Percentiles rank a stretch among this genome's conserved stretches.
These are phyloP conservation scores for Sordariomycetes sp. DNA, from an alignment of 2,329 filamentous ascomycete genomes.

Conservation along the genomic window DNA sequence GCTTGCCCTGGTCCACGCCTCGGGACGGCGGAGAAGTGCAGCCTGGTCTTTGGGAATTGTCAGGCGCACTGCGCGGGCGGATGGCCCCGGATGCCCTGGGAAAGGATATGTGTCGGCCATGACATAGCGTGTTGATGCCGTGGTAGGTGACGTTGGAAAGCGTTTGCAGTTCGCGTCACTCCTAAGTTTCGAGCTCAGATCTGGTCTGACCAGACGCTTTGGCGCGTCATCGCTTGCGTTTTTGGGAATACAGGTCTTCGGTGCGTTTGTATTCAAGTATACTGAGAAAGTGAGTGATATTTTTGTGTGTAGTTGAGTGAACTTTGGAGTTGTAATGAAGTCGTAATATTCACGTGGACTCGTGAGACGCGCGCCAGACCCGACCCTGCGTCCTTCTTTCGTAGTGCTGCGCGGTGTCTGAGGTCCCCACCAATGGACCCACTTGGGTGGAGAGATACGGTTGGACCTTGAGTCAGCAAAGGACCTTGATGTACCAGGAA, in stretches of 20 bases:
- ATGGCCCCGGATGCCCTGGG: not conserved
- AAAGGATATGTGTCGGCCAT: not conserved
- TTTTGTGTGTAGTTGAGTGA: too few species aligned
- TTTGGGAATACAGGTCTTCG: not conserved
- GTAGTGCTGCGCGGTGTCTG: too few species aligned
- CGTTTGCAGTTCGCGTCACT: not conserved
- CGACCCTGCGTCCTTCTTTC: too few species aligned
- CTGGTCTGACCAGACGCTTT: not conserved
- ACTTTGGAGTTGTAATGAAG: too few species aligned
- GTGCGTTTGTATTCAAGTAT: not conserved
- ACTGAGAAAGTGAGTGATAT: too few species aligned
- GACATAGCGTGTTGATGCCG: not conserved
- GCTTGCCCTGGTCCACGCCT: constrained; percentile 20
- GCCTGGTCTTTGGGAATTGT: constrained; percentile 24
- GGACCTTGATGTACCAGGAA: too few species aligned
- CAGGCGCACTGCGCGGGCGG: constrained; percentile 6
- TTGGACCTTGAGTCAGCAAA: too few species aligned
- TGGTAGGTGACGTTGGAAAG: not conserved
- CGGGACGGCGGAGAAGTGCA: constrained; percentile 17
- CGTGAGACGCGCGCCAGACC: too few species aligned
- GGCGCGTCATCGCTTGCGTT: not conserved
- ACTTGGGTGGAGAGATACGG: too few species aligned
- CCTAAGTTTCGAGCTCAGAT: not conserved
- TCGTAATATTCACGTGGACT: too few species aligned
- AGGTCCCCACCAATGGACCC: too few species aligned